phyloP scores from a whole-genome alignment of 345 rosid species.

The Eucalyptus polybractea region DNA sequence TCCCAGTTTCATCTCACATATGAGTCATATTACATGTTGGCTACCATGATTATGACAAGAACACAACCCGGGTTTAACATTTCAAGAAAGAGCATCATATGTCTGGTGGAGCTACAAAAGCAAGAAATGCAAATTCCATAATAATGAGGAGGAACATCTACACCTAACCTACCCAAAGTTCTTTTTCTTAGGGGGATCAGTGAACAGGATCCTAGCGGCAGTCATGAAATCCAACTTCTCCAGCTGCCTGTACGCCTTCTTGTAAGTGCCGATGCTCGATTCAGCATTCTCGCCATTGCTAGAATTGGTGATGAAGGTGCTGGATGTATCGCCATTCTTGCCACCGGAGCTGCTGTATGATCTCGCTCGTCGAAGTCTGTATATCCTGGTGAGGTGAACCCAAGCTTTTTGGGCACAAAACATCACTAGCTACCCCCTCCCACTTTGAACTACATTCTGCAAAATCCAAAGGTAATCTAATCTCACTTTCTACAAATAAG shows the following conservation, averaged over 20 bases:
- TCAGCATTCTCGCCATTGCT: constrained; percentile 7
- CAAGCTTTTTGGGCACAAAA: constrained; percentile 21
- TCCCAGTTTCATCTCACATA: not conserved
- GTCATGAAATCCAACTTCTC: constrained; percentile 69
- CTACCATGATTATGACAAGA: not conserved
- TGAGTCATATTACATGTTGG: not conserved
- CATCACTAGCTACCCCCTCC: constrained; percentile 12
- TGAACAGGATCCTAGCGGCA: constrained; percentile 71
- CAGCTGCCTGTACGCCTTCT: constrained; percentile 47
- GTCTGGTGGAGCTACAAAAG: not conserved
- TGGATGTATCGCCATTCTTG: constrained; percentile 1
- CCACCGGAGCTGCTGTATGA: constrained; percentile 7
- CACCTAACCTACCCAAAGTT: constrained; percentile 55
- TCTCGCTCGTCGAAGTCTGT: constrained; percentile 1
- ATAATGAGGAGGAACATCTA: not conserved
- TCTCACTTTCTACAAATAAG: not conserved
- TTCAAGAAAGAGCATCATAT: not conserved
- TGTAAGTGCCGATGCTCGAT: constrained; percentile 32
- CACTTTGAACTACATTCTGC: not conserved
- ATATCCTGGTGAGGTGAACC: constrained; percentile 10
- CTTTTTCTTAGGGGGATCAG: constrained; percentile 45
- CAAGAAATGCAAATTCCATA: not conserved
- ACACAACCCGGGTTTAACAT: not conserved
- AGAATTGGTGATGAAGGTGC: not conserved
- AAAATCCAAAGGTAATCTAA: not conserved